These are phyloP conservation scores for Hypoxylon rubiginosum DNA, from an alignment of 2,329 filamentous ascomycete genomes.

Conservation along the genomic window DNA sequence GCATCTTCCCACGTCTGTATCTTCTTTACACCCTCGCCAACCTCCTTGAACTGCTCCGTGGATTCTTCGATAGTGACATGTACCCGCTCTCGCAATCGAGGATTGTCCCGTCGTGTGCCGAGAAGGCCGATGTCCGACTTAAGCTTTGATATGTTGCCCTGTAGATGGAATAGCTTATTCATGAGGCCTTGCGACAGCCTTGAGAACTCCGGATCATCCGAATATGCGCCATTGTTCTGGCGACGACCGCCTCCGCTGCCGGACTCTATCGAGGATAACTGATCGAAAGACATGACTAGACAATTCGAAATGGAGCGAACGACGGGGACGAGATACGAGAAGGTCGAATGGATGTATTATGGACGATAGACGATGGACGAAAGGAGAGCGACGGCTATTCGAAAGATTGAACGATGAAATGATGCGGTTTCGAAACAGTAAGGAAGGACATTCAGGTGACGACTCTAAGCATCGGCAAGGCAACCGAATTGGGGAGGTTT, in stretches of 20 bases:
- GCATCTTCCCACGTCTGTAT: slow-evolving; percentile 89
- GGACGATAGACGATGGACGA: neutral
- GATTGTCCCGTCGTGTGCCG: slow-evolving; percentile 91
- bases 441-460: slow-evolving; percentile 25
- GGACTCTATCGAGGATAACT: slow-evolving; percentile 85
- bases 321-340: slow-evolving; percentile 17
- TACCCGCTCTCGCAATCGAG: slow-evolving; percentile 89
- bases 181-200: slow-evolving; percentile 85
- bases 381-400: slow-evolving; percentile 12
- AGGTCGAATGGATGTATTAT: neutral
- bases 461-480: slow-evolving; percentile 23
- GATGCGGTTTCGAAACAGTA: slow-evolving; percentile 7
- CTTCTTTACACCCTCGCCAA: slow-evolving; percentile 94
- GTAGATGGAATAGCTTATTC: slow-evolving; percentile 89
- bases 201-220: slow-evolving; percentile 93
- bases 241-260: slow-evolving; percentile 75
- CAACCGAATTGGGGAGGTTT: slow-evolving; percentile 31
- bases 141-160: slow-evolving; percentile 87
- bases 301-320: slow-evolving; percentile 11
- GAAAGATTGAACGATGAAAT: slow-evolving; percentile 17
- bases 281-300: slow-evolving; percentile 86
- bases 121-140: slow-evolving; percentile 87
- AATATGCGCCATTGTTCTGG: slow-evolving; percentile 68
- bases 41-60: slow-evolving; percentile 86
- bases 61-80: slow-evolving; percentile 90